phyloP scores from a whole-genome alignment of 495 filamentous ascomycete species.

The Aspergillus coremiiformis region DNA sequence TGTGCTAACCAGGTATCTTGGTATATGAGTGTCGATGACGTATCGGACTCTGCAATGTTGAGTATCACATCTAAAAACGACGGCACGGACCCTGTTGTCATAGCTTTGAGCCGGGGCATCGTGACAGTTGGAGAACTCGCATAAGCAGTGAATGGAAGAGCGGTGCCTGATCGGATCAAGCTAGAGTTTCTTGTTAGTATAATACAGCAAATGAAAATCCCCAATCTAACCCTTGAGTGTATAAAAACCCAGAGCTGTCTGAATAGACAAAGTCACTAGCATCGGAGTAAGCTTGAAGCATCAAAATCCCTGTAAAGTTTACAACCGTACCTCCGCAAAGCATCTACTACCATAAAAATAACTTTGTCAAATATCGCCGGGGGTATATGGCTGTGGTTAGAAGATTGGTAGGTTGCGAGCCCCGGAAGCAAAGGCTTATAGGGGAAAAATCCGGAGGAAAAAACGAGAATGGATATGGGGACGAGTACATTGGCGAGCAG shows the following conservation, averaged over 20 bases:
- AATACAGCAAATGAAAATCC: background rate
- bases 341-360: constrained; percentile 97
- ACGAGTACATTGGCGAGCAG: constrained; percentile 64
- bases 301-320: background rate
- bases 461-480: constrained; percentile 67
- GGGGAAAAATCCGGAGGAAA: constrained; percentile 92
- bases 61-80: constrained; percentile 96
- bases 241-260: constrained; percentile 70
- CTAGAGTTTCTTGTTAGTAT: constrained; percentile 35
- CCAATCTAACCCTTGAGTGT: constrained; percentile 70
- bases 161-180: constrained; percentile 72
- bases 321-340: constrained; percentile 65
- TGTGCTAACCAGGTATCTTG: constrained; percentile 97
- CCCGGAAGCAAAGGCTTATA: constrained; percentile 91
- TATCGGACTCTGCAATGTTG: constrained; percentile 93
- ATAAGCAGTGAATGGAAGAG: constrained; percentile 90
- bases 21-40: constrained; percentile 68
- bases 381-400: constrained; percentile 30
- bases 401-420: constrained; percentile 55
- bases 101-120: constrained; percentile 95
- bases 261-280: constrained; percentile 90
- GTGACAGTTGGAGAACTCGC: constrained; percentile 96
- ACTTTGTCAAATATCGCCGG: constrained; percentile 75
- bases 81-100: constrained; percentile 92
- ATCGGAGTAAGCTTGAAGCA: constrained; percentile 10